phyloP scores from a whole-genome alignment of 176 grass and related monocot genomes.

The Eragrostis curvula region DNA sequence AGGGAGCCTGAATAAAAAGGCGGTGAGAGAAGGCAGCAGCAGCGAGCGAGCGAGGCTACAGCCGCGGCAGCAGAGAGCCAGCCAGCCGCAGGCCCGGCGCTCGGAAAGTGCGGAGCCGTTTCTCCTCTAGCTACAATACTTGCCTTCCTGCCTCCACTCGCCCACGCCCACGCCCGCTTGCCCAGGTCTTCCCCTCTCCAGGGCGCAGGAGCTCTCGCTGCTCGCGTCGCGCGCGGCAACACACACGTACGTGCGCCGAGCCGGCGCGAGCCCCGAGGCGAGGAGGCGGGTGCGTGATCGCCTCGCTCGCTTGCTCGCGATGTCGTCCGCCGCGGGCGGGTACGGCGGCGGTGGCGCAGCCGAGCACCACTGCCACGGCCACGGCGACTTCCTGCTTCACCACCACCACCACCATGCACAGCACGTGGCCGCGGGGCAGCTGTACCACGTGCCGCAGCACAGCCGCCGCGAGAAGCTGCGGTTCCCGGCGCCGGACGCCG shows the following conservation, averaged over 20 bases:
- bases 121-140: conserved; percentile 32
- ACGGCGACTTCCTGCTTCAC: conserved; percentile 59
- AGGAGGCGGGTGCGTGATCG: neutral
- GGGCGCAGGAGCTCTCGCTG: conserved; percentile 27
- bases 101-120: conserved; percentile 78
- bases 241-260: neutral
- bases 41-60: conserved; percentile 30
- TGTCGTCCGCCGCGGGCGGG: conserved; percentile 72
- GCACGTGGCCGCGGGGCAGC: conserved; percentile 50
- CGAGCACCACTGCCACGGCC: conserved; percentile 45
- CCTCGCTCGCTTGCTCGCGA: neutral
- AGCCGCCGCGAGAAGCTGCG: conserved; percentile 98
- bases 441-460: conserved; percentile 94
- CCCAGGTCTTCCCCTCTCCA: conserved; percentile 50
- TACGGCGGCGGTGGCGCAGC: conserved; percentile 52
- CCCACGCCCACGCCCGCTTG: too few species aligned
- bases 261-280: neutral
- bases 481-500: conserved; percentile 58
- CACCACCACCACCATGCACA: too few species aligned
- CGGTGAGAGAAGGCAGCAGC: conserved; percentile 2
- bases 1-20: conserved; percentile 31
- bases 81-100: conserved; percentile 44
- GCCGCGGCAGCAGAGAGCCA: conserved; percentile 30
- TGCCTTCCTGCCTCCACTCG: neutral
- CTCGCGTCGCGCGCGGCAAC: neutral